Base-by-base conservation (phyloP, 2,329 filamentous ascomycete genomes). In the Ophiosphaerella narmari region DNA sequence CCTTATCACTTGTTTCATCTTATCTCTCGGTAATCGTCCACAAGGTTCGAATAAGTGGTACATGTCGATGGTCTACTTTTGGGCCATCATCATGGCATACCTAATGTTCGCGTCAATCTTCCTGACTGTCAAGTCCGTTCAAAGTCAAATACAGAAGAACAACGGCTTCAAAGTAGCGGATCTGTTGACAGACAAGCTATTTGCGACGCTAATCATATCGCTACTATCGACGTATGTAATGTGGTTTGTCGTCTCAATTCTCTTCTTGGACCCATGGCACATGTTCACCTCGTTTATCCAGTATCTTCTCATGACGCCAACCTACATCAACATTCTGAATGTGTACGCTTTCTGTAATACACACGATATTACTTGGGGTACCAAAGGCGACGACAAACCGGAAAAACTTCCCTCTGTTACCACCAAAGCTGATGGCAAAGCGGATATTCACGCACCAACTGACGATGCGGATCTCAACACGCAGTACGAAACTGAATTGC, bases 281-380 rank as follows among this genome's bases (percentile, higher is more conserved):
- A 97, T 99, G 91, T 82, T 96, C 73, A 97, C 94, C n/a, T 85
- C 77, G 43, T 91, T 97, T 74, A 74, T 91, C 41, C 94, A 97
- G 82, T 99, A 99, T 74, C 86, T 97, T 63, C 84, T 97, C 36
- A 82, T 99, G 50, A 96, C 92, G 0, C 94, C 94, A 0, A 96
- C 92, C 0, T 99, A 96, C 77, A 95, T 95, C 78, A 99, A 97
- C 75, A 92, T 97, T 51, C 86, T 99, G 66, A 99, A 97, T 79
- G 94, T 99, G 49, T 99, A 97, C 75, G 93, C 93, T 54, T 99
- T 99, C 77, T 97, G 92, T 77, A 97, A 97, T 76, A 96, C 92
- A 23, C 92, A 97, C 81, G 92, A 97, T 69, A 94, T 97, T 59
- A 95, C 92, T 3, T 97, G 92, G 92, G 92, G 92, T 67, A 99